These are phyloP conservation scores for Thielaviopsis populi DNA, from an alignment of 2,329 filamentous ascomycete species.

Conservation along the genomic window DNA sequence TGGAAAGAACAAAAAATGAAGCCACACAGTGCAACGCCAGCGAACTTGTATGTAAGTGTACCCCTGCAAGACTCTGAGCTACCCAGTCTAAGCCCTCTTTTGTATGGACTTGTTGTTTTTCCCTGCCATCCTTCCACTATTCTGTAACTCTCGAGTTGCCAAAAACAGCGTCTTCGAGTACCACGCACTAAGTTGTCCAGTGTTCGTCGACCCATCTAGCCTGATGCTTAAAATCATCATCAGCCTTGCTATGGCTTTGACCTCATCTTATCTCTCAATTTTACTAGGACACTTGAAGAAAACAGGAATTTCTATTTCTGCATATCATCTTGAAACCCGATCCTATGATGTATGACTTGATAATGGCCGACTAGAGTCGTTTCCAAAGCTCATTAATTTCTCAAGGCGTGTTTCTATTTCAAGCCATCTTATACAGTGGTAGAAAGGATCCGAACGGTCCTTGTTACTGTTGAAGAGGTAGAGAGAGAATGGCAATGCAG, in stretches of 20 bases:
- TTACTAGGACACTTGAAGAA: neutral
- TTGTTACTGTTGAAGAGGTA: neutral
- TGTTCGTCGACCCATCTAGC: neutral
- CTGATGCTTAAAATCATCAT: neutral
- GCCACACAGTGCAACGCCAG: neutral
- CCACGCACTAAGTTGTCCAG: neutral
- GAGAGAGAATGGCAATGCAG: neutral
- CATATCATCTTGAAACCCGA: neutral
- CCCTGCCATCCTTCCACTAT: neutral
- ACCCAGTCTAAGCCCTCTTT: neutral
- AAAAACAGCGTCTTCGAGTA: neutral
- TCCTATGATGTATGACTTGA: neutral
- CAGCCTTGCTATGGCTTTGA: constrained; percentile 1
- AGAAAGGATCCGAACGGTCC: neutral
- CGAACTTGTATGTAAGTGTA: neutral
- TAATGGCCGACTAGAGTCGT: neutral
- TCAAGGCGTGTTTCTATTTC: neutral
- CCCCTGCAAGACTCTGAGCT: neutral
- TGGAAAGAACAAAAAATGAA: neutral
- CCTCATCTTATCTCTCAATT: neutral
- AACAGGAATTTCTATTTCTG: neutral
- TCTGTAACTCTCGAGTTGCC: neutral
- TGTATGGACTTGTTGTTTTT: neutral
- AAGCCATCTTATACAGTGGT: neutral
- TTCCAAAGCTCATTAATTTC: neutral